phyloP scores from a whole-genome alignment of 805 yeast species.

The Naumovozyma dairenensis region DNA sequence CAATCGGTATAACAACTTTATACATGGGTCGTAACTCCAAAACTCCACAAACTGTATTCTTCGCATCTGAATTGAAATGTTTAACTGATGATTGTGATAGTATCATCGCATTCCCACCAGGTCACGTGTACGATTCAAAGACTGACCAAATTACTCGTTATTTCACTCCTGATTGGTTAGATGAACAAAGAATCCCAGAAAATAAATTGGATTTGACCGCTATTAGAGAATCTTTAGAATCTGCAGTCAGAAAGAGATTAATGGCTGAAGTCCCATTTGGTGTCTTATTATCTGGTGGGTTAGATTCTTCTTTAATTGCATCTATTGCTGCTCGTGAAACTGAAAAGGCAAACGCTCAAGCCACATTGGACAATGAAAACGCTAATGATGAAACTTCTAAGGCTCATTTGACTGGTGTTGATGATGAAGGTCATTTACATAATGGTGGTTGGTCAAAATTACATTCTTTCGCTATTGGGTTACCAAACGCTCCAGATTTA shows the following conservation, averaged over 20 bases:
- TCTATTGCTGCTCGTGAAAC: constrained; percentile 97
- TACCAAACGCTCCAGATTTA: constrained; percentile 96
- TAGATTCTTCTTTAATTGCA: constrained; percentile 94
- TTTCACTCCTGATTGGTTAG: constrained; percentile 93
- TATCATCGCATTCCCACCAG: constrained; percentile 94
- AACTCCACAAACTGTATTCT: constrained; percentile 68
- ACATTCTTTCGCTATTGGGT: constrained; percentile 95
- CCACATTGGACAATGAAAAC: constrained; percentile 27
- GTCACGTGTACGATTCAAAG: constrained; percentile 88
- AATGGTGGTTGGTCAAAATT: constrained; percentile 68
- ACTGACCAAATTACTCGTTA: constrained; percentile 82
- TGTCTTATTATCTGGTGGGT: constrained; percentile 92
- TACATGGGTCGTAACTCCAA: constrained; percentile 80
- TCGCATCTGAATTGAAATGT: constrained; percentile 93
- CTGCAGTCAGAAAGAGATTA: constrained; percentile 95
- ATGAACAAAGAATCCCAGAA: constrained; percentile 63
- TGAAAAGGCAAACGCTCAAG: constrained; percentile 36
- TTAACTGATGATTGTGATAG: constrained; percentile 89
- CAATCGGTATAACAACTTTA: constrained; percentile 92
- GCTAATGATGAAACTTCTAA: constrained; percentile 42
- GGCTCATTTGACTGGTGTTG: constrained; percentile 82
- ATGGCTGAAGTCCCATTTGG: constrained; percentile 99
- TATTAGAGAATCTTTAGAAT: constrained; percentile 75
- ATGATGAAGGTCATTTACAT: constrained; percentile 75
- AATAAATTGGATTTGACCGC: constrained; percentile 61